These are phyloP conservation scores for Pachysolen tannophilus DNA, from an alignment of 805 yeast genomes.

Conservation along the genomic window DNA sequence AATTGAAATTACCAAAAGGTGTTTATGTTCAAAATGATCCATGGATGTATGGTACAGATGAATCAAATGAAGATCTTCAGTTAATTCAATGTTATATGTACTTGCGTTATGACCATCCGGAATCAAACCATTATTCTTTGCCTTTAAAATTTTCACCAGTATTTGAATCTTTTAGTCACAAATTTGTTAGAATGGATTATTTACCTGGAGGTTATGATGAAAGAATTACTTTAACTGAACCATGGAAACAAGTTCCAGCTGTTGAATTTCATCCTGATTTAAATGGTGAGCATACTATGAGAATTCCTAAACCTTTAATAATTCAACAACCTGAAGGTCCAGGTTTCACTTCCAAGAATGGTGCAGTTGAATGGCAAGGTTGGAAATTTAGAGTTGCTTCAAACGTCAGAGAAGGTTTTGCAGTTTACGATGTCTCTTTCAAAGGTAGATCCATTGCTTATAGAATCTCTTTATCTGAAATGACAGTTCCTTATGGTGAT, in stretches of 20 bases:
- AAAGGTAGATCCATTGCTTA: constrained; percentile 72
- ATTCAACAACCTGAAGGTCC: constrained; percentile 77
- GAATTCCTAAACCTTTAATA: constrained; percentile 64
- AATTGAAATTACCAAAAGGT: constrained; percentile 54
- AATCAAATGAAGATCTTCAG: constrained; percentile 49
- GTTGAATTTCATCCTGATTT: constrained; percentile 73
- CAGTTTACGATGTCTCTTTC: constrained; percentile 61
- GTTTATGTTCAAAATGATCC: constrained; percentile 57
- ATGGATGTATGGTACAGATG: constrained; percentile 84
- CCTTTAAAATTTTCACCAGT: constrained; percentile 73
- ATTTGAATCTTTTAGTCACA: constrained; percentile 50
- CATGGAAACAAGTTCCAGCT: constrained; percentile 52
- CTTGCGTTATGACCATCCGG: constrained; percentile 56
- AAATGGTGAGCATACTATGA: constrained; percentile 38
- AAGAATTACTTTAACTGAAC: constrained; percentile 42
- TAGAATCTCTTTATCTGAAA: constrained; percentile 67
- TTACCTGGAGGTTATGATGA: constrained; percentile 68
- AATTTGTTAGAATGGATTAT: constrained; percentile 65
- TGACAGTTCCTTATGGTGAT: constrained; percentile 87
- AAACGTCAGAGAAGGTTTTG: constrained; percentile 74
- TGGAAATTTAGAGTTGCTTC: constrained; percentile 73
- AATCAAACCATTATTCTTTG: constrained; percentile 68
- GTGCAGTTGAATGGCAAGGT: constrained; percentile 70
- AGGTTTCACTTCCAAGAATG: constrained; percentile 46
- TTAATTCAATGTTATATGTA: constrained; percentile 71